phyloP scores from a whole-genome alignment of 2,329 filamentous ascomycete genomes.

The Penicillium sp. region DNA sequence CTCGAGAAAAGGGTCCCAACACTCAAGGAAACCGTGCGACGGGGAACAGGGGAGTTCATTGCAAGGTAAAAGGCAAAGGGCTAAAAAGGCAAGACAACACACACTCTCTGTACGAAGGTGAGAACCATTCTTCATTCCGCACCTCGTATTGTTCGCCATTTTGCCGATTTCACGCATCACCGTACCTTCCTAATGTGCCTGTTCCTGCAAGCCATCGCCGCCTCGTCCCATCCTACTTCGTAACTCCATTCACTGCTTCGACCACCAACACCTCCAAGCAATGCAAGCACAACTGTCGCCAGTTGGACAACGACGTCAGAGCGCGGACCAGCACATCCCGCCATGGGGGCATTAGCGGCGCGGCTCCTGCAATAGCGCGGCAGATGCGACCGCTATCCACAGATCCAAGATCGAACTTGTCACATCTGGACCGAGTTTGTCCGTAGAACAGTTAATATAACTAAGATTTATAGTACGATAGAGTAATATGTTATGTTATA shows the following conservation, averaged over 20 bases:
- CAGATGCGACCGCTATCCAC: slow-evolving; percentile 21
- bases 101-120: neutral
- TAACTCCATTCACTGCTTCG: neutral
- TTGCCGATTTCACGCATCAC: neutral
- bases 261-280: neutral
- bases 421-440: slow-evolving; percentile 24
- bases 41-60: slow-evolving; percentile 8
- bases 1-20: neutral
- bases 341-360: slow-evolving; percentile 33
- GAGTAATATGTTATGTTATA: neutral
- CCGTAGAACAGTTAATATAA: neutral
- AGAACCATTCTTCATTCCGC: neutral
- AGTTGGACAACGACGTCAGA: slow-evolving; percentile 40
- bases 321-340: slow-evolving; percentile 30
- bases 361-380: slow-evolving; percentile 36
- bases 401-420: slow-evolving; percentile 30
- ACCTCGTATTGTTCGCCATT: slow-evolving; percentile 20
- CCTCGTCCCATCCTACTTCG: slow-evolving; percentile 4
- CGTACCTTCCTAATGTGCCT: neutral
- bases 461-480: neutral
- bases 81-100: neutral
- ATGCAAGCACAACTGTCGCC: slow-evolving; percentile 2
- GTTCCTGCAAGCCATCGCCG: slow-evolving; percentile 21
- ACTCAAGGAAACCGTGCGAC: slow-evolving; percentile 9
- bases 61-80: neutral